These are phyloP conservation scores for Coleophoma eucalyptorum DNA, from an alignment of 2,329 filamentous ascomycete genomes.

Conservation along the genomic window DNA sequence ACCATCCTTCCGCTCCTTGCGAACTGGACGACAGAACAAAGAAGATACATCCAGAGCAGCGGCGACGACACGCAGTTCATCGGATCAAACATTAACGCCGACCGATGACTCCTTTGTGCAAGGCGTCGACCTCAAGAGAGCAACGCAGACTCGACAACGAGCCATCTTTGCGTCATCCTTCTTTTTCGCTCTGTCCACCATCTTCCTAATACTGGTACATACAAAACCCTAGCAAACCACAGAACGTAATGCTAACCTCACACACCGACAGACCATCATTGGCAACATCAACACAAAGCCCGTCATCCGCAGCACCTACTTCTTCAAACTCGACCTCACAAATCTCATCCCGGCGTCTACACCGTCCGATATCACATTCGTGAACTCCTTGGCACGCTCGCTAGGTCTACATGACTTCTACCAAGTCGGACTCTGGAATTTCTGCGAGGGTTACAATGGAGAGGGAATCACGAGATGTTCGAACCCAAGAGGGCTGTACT, in stretches of 20 bases:
- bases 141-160: conserved; percentile 45
- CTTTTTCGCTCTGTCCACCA: conserved; percentile 68
- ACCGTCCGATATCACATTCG: conserved; percentile 57
- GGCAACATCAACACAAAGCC: conserved; percentile 64
- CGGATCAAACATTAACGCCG: conserved; percentile 19
- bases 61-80: conserved; percentile 3
- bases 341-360: conserved; percentile 50
- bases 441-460: conserved; percentile 79
- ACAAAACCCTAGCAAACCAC: background rate
- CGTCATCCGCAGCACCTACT: conserved; percentile 69
- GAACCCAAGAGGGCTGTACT: conserved; percentile 66
- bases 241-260: background rate
- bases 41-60: conserved; percentile 6
- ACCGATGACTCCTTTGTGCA: conserved; percentile 5
- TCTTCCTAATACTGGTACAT: conserved; percentile 74
- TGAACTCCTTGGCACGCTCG: conserved; percentile 84
- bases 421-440: conserved; percentile 87
- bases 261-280: conserved; percentile 50
- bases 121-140: conserved; percentile 35
- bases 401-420: conserved; percentile 93
- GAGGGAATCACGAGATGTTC: conserved; percentile 77
- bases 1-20: conserved; percentile 24
- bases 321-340: conserved; percentile 79
- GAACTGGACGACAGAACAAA: conserved; percentile 12
- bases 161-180: conserved; percentile 61